phyloP scores from a whole-genome alignment of 306 rosid species.

The Gastrolobium villosum region DNA sequence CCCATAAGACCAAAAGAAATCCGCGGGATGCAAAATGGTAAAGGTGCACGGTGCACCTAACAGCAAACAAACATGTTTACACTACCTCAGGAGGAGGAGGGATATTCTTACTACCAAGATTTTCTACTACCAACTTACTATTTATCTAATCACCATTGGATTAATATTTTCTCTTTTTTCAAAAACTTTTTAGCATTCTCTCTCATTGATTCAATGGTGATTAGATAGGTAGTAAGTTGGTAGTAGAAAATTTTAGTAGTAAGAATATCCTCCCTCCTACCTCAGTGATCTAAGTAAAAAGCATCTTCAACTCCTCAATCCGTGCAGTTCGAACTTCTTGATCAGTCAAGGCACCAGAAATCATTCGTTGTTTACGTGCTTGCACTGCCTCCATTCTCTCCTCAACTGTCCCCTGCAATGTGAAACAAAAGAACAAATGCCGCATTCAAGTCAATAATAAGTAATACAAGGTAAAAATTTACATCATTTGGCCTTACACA shows the following conservation, averaged over 20 bases:
- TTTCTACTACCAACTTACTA: too few relatives aligned
- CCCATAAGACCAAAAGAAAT: conserved; percentile 34
- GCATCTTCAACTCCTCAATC: conserved; percentile 93
- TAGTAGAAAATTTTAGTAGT: too few relatives aligned
- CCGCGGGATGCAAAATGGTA: conserved; percentile 16
- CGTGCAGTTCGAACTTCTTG: conserved; percentile 97
- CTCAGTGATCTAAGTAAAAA: conserved; percentile 65
- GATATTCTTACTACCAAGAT: too few relatives aligned
- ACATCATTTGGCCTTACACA: conserved; percentile 17
- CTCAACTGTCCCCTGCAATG: conserved; percentile 88
- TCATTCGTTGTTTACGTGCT: conserved; percentile 90
- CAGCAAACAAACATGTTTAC: conserved; percentile 6
- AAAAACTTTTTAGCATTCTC: too few relatives aligned
- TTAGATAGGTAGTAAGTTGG: too few relatives aligned
- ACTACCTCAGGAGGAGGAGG: too few relatives aligned
- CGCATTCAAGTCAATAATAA: conserved; percentile 2
- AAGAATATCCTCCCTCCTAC: too few relatives aligned
- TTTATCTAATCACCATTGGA: too few relatives aligned
- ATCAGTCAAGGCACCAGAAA: conserved; percentile 95
- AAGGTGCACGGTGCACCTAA: conserved; percentile 38
- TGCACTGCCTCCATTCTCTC: conserved; percentile 98
- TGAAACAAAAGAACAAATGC: conserved; percentile 35
- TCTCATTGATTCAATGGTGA: too few relatives aligned
- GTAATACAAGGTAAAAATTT: conserved; percentile 35
- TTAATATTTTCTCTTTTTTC: too few relatives aligned